These are phyloP conservation scores for Lepidium africanum DNA, from an alignment of 345 rosid genomes.

Conservation along the genomic window DNA sequence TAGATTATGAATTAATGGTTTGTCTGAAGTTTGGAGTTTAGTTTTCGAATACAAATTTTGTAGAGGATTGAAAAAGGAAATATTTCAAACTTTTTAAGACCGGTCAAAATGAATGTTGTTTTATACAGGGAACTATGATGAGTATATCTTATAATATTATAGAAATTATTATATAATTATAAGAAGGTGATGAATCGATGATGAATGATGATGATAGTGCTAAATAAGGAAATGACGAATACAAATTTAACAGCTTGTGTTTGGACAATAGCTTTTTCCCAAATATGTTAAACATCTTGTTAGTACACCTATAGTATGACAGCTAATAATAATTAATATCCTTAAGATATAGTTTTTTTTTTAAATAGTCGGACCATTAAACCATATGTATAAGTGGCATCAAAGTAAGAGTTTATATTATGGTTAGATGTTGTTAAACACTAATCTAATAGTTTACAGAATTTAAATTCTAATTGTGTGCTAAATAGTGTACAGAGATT, in stretches of 20 bases:
- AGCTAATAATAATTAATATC: background rate
- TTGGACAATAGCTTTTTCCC: background rate
- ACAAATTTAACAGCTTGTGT: background rate
- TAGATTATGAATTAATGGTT: no score
- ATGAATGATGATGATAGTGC: slow-evolving; percentile 6
- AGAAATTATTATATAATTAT: background rate
- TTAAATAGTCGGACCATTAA: background rate
- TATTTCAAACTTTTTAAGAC: no score
- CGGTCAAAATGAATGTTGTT: no score
- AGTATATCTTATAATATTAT: no score
- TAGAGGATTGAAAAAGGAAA: no score
- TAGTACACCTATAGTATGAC: slow-evolving; percentile 1
- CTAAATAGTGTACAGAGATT: no score
- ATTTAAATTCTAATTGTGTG: no score
- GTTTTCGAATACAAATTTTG: no score
- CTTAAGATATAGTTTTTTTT: no score
- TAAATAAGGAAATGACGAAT: slow-evolving; percentile 6
- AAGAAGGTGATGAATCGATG: background rate
- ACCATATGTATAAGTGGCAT: background rate
- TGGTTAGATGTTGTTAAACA: background rate
- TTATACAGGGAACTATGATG: no score
- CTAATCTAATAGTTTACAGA: background rate
- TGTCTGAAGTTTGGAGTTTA: no score
- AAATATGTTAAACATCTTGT: background rate
- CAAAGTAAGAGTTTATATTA: background rate